phyloP scores from a whole-genome alignment of 2,329 filamentous ascomycete species.

The Colletotrichum gigasporum region DNA sequence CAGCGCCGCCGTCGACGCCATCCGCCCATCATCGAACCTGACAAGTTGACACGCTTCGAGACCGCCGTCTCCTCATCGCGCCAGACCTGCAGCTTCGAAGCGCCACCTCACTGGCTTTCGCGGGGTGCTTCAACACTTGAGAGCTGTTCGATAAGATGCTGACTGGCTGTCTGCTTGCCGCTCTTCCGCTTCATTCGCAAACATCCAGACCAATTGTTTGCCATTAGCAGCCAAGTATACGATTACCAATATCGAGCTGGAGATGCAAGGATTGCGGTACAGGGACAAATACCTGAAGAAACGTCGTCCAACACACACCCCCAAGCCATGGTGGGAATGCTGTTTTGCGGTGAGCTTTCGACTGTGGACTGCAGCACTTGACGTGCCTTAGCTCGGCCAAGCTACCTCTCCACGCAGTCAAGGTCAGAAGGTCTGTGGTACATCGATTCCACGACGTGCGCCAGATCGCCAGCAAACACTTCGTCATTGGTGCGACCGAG shows the following conservation, averaged over 20 bases:
- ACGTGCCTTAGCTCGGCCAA: too few species aligned
- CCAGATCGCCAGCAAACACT: background rate
- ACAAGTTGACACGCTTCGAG: constrained; percentile 1
- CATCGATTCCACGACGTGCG: background rate
- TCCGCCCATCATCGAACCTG: background rate
- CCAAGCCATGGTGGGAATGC: background rate
- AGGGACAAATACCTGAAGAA: too few species aligned
- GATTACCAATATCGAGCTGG: too few species aligned
- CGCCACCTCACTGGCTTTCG: background rate
- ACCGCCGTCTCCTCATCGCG: background rate
- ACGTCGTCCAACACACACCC: too few species aligned
- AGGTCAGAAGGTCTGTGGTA: background rate
- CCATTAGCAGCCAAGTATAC: background rate
- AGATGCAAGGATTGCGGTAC: too few species aligned
- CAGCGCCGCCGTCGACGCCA: background rate
- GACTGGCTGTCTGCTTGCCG: background rate
- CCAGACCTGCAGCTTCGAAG: background rate
- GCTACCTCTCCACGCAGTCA: background rate
- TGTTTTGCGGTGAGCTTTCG: background rate
- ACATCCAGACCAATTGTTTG: background rate
- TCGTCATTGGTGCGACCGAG: constrained; percentile 1
- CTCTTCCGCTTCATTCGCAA: background rate
- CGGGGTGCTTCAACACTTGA: background rate
- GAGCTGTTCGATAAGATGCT: constrained; percentile 8
- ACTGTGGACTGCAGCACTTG: too few species aligned